Evolutionary conservation across 441 rosid genomes (phyloP), one percentile per base, ranked within the genome.

Genomic region (Isatis lusitanica): DNA sequence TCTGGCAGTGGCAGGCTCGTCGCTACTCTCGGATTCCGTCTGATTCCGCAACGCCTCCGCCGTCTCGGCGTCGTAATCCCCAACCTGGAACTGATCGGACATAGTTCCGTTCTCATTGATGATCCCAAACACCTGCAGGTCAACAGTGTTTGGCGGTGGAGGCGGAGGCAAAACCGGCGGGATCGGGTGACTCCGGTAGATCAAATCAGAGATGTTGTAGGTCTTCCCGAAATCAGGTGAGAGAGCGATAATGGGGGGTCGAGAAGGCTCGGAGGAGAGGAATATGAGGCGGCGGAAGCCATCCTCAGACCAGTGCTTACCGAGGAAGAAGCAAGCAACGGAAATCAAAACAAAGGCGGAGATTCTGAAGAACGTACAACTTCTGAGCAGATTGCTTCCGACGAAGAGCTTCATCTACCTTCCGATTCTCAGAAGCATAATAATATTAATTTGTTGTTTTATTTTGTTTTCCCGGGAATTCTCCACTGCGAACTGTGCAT

Each of bases 71-170:
- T 91, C 97, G 64, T 90, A 86, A 73, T 93, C 91, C 8, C 99
- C 97, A 30, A 90, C 79, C 81, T 88, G 93, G 63, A 96, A 96
- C 64, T 91, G 78, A 57, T 90, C 86, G 26, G 86, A 80, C 98
- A 93, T 96, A 17, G 84, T 90, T 28, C 99, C 97, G 10, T 91
- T 86, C 80, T 85, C 90, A 58, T 89, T 87, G 13, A 96, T 70
- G 68, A 96, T 85, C 58, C 99, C 97, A 58, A 84, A 93, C 76
- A 66, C 86, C 71, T 63, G 62, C 38, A 77, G 63, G 38, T 53
- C 69, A 46, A 55, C 79, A 10, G 79, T 28, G 42, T 66, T 69
- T 3, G 88, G 87, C 16, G 84, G 85, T 3, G 81, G 73, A 0
- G 81, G n/a, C 26, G 58, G 71, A 8, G 81, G 68, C 2, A 46